These are phyloP conservation scores for Sicyos edulis DNA, from an alignment of 306 rosid genomes.

Conservation along the genomic window DNA sequence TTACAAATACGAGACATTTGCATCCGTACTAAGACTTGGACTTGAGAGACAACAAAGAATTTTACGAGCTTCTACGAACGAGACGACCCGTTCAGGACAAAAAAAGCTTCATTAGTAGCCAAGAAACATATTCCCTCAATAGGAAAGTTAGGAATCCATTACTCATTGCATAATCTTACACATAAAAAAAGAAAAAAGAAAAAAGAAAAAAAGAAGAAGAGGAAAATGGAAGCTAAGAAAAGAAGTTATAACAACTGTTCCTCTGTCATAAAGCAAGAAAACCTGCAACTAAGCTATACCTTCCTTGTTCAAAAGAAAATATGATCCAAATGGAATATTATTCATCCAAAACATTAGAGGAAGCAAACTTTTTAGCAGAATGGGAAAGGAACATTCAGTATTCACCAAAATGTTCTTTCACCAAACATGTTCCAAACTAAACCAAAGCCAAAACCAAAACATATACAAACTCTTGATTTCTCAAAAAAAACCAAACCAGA, in stretches of 20 bases:
- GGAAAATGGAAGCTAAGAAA: not conserved
- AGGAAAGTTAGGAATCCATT: too few relatives aligned
- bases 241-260: not conserved
- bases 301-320: not conserved
- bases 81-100: not conserved
- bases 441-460: too few relatives aligned
- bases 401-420: not conserved
- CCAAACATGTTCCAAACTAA: not conserved
- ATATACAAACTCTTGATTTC: too few relatives aligned
- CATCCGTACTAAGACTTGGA: too few relatives aligned
- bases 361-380: not conserved
- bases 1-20: too few relatives aligned
- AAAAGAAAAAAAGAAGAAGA: not conserved
- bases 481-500: too few relatives aligned
- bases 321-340: slow-evolving; percentile 8
- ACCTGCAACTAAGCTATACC: slow-evolving; percentile 3
- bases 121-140: not conserved
- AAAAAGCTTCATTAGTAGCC: not conserved
- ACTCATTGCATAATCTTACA: not conserved
- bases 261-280: not conserved
- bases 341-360: not conserved
- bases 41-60: too few relatives aligned
- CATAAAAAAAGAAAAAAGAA: too few relatives aligned
- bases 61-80: too few relatives aligned
- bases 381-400: not conserved